phyloP scores from a whole-genome alignment of 2,329 filamentous ascomycete species.

The Sporothrix inflata region DNA sequence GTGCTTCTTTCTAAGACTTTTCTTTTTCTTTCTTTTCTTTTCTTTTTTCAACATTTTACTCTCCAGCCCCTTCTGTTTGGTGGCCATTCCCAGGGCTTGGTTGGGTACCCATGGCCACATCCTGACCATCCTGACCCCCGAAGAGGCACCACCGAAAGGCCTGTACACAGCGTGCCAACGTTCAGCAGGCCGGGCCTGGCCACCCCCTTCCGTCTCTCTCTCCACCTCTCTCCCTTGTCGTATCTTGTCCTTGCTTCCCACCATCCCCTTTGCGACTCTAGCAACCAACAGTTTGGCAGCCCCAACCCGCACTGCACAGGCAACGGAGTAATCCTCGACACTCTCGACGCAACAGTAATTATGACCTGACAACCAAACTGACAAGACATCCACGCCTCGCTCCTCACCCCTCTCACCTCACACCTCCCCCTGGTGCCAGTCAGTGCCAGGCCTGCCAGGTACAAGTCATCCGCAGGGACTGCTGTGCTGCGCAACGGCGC shows the following conservation, averaged over 20 bases:
- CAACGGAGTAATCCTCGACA: background rate
- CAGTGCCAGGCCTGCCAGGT: background rate
- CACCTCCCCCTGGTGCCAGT: background rate
- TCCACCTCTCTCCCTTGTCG: conserved; percentile 6
- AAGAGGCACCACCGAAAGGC: background rate
- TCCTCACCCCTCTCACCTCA: background rate
- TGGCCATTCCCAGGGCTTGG: background rate
- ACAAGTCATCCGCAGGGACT: background rate
- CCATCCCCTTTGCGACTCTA: background rate
- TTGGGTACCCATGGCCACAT: background rate
- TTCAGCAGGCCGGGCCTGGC: background rate
- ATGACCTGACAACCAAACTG: background rate
- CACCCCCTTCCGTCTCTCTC: background rate
- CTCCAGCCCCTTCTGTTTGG: background rate
- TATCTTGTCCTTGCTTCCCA: conserved; percentile 3
- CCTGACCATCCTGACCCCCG: background rate
- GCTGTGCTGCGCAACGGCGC: conserved; percentile 3
- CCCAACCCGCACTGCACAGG: background rate
- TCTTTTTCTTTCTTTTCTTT: background rate
- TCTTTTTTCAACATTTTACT: background rate
- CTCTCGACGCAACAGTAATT: background rate
- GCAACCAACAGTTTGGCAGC: background rate
- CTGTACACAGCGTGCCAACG: background rate
- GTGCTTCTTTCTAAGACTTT: background rate
- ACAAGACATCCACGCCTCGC: background rate